A percentile compares a stretch with the other conserved stretches of the same genome.
Evolutionary conservation across 139 green algal species (phyloP).

Genomic region (Zygnema cylindricum): DNA sequence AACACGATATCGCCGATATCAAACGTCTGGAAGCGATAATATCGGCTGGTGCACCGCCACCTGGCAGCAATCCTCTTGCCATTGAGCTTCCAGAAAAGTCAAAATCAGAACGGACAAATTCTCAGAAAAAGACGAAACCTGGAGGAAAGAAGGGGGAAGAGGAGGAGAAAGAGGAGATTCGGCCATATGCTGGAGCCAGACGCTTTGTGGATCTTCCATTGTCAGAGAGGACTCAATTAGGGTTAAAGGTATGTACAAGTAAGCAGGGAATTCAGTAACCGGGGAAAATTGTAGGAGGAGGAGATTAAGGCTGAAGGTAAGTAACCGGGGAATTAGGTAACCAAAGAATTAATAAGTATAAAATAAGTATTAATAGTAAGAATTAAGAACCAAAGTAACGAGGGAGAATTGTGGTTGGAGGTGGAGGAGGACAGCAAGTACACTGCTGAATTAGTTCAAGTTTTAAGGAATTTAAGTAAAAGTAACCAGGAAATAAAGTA

Average conservation of each 20-base stretch:
- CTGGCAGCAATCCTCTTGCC: slow-evolving; percentile 48
- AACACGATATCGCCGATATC: slow-evolving; percentile 45
- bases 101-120: slow-evolving; percentile 35
- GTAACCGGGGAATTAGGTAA: too few relatives aligned
- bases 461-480: too few relatives aligned
- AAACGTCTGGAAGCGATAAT: slow-evolving; percentile 40
- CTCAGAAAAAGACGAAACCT: background rate
- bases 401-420: too few relatives aligned
- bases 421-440: too few relatives aligned
- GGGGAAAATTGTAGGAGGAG: background rate
- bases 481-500: too few relatives aligned
- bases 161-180: background rate
- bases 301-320: too few relatives aligned
- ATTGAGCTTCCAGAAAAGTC: slow-evolving; percentile 35
- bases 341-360: too few relatives aligned
- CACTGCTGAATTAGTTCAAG: too few relatives aligned
- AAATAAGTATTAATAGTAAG: too few relatives aligned
- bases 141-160: background rate
- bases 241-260: slow-evolving; percentile 20
- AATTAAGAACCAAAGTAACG: too few relatives aligned
- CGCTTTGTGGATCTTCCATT: slow-evolving; percentile 60
- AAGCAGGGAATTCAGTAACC: background rate
- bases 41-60: slow-evolving; percentile 32
- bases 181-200: slow-evolving; percentile 50
- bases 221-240: slow-evolving; percentile 42